Evolutionary conservation across 2,329 filamentous ascomycete species (phyloP).

Genomic region (Sordariomycetes sp.): DNA sequence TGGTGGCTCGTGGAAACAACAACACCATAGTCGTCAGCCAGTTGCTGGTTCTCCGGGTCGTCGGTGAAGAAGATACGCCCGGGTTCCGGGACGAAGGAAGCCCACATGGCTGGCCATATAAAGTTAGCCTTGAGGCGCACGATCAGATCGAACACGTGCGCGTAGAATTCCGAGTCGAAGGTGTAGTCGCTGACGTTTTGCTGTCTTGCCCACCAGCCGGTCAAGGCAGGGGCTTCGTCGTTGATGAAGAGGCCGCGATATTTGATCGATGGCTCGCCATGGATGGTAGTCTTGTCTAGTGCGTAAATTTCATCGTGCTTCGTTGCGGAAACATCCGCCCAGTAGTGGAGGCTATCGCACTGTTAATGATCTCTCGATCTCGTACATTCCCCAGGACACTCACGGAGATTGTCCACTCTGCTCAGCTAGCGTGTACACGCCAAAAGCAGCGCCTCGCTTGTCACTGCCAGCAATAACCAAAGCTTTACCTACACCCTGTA

Average conservation of each 20-base stretch:
- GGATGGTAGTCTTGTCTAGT: constrained; percentile 41
- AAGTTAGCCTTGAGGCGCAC: constrained; percentile 63
- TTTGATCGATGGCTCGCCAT: constrained; percentile 52
- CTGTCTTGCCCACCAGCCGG: constrained; percentile 54
- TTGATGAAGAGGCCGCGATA: constrained; percentile 65
- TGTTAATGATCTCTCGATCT: constrained; percentile 16
- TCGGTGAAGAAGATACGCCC: constrained; percentile 60
- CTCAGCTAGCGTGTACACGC: constrained; percentile 62
- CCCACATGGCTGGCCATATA: constrained; percentile 65
- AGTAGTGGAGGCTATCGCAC: constrained; percentile 44
- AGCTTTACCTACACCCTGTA: constrained; percentile 46
- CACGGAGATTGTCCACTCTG: constrained; percentile 49
- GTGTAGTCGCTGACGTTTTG: constrained; percentile 35
- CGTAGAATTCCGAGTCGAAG: constrained; percentile 50
- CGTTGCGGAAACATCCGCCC: constrained; percentile 50
- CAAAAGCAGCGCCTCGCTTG: constrained; percentile 57
- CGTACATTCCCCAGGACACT: constrained; percentile 37
- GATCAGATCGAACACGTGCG: constrained; percentile 59
- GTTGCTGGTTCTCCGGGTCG: constrained; percentile 55
- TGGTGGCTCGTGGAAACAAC: constrained; percentile 62
- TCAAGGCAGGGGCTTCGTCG: constrained; percentile 59
- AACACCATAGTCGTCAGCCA: constrained; percentile 59
- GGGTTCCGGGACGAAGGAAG: constrained; percentile 22
- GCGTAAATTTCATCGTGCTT: constrained; percentile 45
- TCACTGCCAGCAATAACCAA: constrained; percentile 61